phyloP scores from a whole-genome alignment of 2,329 filamentous ascomycete genomes.

The Zymoseptoria ardabiliae region DNA sequence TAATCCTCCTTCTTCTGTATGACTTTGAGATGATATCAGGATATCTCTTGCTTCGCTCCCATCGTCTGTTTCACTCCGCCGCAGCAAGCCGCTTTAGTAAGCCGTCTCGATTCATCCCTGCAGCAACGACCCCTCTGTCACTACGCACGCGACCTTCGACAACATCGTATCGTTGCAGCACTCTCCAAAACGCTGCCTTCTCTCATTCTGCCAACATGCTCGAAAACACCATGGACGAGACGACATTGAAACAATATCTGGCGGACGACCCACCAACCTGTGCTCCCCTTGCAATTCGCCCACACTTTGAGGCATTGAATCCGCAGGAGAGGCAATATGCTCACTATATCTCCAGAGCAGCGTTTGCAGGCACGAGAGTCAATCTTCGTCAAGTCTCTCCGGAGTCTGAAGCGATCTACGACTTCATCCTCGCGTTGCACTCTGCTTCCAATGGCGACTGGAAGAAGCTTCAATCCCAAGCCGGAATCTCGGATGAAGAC shows the following conservation, averaged over 20 bases:
- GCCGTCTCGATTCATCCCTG: background rate
- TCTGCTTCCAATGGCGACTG: slow-evolving; percentile 39
- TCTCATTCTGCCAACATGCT: slow-evolving; percentile 10
- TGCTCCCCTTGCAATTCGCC: slow-evolving; percentile 81
- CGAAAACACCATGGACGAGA: slow-evolving; percentile 33
- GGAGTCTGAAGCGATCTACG: slow-evolving; percentile 47
- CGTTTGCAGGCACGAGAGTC: slow-evolving; percentile 44
- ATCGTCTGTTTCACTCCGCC: background rate
- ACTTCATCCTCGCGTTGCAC: slow-evolving; percentile 47
- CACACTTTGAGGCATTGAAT: slow-evolving; percentile 72
- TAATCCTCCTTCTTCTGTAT: background rate
- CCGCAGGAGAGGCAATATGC: slow-evolving; percentile 56
- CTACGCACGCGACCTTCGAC: background rate
- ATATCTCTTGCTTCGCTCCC: background rate
- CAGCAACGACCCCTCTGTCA: background rate
- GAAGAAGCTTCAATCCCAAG: slow-evolving; percentile 36
- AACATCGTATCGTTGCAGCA: background rate
- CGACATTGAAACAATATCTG: slow-evolving; percentile 61
- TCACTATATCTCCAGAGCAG: slow-evolving; percentile 57
- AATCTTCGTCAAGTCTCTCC: slow-evolving; percentile 47
- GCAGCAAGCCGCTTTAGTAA: background rate
- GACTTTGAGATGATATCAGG: background rate
- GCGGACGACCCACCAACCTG: slow-evolving; percentile 86
- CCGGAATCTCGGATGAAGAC: slow-evolving; percentile 36
- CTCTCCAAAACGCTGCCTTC: background rate